Evolutionary conservation across 1,284 basidiomycete species (phyloP).

Genomic region (Microbotryum intermedium): DNA sequence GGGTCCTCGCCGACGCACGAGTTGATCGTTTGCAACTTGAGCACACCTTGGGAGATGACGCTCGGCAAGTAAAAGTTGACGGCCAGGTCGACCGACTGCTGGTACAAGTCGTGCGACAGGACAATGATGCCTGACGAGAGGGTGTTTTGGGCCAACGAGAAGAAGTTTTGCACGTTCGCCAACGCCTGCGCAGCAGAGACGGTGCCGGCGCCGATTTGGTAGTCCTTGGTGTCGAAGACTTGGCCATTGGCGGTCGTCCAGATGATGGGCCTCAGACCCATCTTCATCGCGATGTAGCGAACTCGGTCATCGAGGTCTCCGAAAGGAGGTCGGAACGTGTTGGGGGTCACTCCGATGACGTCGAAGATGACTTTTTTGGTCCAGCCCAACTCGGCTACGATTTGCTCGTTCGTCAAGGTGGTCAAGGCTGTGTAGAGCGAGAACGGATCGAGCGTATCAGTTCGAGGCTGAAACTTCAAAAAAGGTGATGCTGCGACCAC

Average conservation of each 20-base stretch:
- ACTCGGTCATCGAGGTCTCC: conserved; percentile 70
- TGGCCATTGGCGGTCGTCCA: conserved; percentile 56
- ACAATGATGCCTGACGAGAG: conserved; percentile 43
- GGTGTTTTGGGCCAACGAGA: conserved; percentile 1
- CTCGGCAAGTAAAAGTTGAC: conserved; percentile 73
- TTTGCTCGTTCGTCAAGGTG: conserved; percentile 69
- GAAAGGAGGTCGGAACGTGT: conserved; percentile 24
- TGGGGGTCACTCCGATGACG: conserved; percentile 27
- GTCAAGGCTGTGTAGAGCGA: conserved; percentile 44
- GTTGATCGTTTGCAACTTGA: conserved; percentile 54
- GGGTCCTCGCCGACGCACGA: conserved; percentile 55
- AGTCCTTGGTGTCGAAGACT: conserved; percentile 28
- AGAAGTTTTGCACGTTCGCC: conserved; percentile 20
- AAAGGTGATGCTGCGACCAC: background rate
- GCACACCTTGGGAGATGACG: conserved; percentile 52
- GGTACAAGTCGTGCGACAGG: conserved; percentile 48
- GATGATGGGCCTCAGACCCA: conserved; percentile 68
- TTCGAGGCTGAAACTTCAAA: no score
- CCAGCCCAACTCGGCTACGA: conserved; percentile 80
- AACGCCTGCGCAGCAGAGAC: conserved; percentile 38
- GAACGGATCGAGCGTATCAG: background rate
- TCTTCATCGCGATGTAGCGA: conserved; percentile 68
- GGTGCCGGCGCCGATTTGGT: conserved; percentile 47
- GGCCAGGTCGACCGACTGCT: conserved; percentile 78
- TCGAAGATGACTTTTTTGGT: conserved; percentile 66